Evolutionary conservation across 2,329 filamentous ascomycete species (phyloP), one percentile per base, ranked within the genome.

Genomic region (Aureobasidium zeae): DNA sequence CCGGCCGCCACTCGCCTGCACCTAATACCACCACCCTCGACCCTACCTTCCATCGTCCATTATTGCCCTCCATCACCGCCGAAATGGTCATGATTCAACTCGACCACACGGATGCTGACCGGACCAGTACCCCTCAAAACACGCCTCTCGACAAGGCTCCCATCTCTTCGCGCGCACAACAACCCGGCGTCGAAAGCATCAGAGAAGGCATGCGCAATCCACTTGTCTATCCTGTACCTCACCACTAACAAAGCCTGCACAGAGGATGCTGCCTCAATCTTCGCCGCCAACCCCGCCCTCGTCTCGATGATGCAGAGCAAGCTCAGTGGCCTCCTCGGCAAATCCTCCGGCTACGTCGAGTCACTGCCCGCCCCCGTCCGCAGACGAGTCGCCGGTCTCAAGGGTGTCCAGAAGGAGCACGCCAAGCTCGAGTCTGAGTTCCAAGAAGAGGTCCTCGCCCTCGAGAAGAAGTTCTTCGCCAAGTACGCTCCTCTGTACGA

Each of bases 401-500:
- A 96, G 73, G 93, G 89, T 55, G 87, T 98, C 56, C 91, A 98
- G 70, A 95, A 95, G 70, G 88, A 96, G 59, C 91, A 98, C 71
- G 86, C 89, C 49, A 95, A 96, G 72, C 81, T 98, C 57, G 93
- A 98, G 74, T 86, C 87, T 43, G 83, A 95, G 68, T 96, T 98
- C 68, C 93, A 98, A 66, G 88, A 96, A 67, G 93, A 96, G 70
- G 88, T 98, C 50, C 77, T 98, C 47, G 82, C 95, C 67, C 78
- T 98, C 20, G 91, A 98, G 76, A 98, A 98, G 79, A 95, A 95
- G 72, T 98, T 94, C 70, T 96, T 96, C 58, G 86, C 85, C 69
- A 96, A 96, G 71, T 98, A 95, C 71, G 94, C 86, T 44, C 91
- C 91, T 49, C 78, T 98, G 37, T 98, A 98, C 70, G 73, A 95